These are phyloP conservation scores for Phialocephala sp. DNA, from an alignment of 2,329 filamentous ascomycete genomes.

Conservation along the genomic window DNA sequence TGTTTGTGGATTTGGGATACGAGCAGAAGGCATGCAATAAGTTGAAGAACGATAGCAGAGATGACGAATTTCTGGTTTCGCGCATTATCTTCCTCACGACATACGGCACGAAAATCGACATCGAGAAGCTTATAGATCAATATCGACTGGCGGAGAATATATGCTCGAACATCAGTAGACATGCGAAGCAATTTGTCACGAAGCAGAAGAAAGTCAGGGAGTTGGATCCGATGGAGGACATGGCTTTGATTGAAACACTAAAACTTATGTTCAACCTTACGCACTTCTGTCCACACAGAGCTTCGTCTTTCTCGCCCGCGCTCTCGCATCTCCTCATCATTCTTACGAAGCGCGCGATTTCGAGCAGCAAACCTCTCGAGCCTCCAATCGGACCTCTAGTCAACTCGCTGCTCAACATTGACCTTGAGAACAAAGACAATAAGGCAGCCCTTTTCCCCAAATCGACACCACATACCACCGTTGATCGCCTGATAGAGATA, in stretches of 20 bases:
- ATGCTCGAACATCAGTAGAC: slow-evolving; percentile 71
- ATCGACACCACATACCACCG: slow-evolving; percentile 61
- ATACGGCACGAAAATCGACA: slow-evolving; percentile 74
- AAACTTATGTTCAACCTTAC: slow-evolving; percentile 91
- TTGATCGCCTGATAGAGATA: slow-evolving; percentile 70
- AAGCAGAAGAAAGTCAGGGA: slow-evolving; percentile 39
- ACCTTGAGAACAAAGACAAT: slow-evolving; percentile 61
- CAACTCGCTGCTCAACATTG: slow-evolving; percentile 82
- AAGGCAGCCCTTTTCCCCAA: slow-evolving; percentile 66
- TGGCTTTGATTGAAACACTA: slow-evolving; percentile 82
- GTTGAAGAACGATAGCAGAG: slow-evolving; percentile 74
- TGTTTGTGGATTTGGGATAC: slow-evolving; percentile 73
- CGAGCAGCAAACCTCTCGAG: slow-evolving; percentile 71
- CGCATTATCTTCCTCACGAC: slow-evolving; percentile 81
- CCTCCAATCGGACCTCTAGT: slow-evolving; percentile 73
- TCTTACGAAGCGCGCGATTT: slow-evolving; percentile 63
- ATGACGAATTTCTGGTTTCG: slow-evolving; percentile 87
- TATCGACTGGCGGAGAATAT: slow-evolving; percentile 72
- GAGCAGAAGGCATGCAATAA: slow-evolving; percentile 70
- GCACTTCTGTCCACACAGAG: slow-evolving; percentile 70
- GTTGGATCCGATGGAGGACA: slow-evolving; percentile 69
- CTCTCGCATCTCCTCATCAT: slow-evolving; percentile 75
- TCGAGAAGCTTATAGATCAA: slow-evolving; percentile 68
- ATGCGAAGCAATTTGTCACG: slow-evolving; percentile 61
- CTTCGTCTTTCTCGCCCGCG: slow-evolving; percentile 66